phyloP scores from a whole-genome alignment of 768 basidiomycete genomes.

The Lactifluus piperatus region DNA sequence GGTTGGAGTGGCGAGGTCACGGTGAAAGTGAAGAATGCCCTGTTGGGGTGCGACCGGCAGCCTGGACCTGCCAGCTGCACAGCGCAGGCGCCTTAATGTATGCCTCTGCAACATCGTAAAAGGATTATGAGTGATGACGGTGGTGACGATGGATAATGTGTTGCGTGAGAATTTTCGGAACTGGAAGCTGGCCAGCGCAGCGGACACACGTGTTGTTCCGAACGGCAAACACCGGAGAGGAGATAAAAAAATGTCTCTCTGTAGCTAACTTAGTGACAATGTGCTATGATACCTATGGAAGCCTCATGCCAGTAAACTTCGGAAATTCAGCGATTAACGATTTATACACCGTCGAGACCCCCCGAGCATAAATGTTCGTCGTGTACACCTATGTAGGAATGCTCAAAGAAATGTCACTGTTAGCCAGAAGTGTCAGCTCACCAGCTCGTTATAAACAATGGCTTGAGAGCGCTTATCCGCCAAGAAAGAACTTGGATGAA shows the following conservation, averaged over 20 bases:
- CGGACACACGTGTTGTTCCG: background rate
- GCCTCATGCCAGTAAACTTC: slow-evolving; percentile 5
- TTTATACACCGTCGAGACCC: slow-evolving; percentile 77
- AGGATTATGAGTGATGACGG: background rate
- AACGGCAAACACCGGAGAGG: slow-evolving; percentile 4
- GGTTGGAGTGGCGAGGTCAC: slow-evolving; percentile 39
- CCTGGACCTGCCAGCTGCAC: slow-evolving; percentile 22
- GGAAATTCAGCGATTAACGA: slow-evolving; percentile 32
- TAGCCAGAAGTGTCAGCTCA: slow-evolving; percentile 31
- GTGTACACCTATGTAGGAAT: slow-evolving; percentile 52
- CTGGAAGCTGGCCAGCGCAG: background rate
- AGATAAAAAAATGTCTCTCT: no score
- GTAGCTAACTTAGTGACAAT: no score
- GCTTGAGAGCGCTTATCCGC: slow-evolving; percentile 75
- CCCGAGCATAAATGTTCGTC: slow-evolving; percentile 80
- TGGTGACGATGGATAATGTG: background rate
- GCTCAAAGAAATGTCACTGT: background rate
- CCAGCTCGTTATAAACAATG: slow-evolving; percentile 91
- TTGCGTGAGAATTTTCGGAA: no score
- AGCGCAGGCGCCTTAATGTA: slow-evolving; percentile 30
- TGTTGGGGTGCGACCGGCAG: slow-evolving; percentile 17
- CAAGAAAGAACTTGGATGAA: slow-evolving; percentile 83
- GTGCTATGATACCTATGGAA: background rate
- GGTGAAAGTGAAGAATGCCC: slow-evolving; percentile 22
- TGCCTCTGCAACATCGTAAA: slow-evolving; percentile 33